Conservation (phyloP, 2,329 filamentous ascomycete genomes). For the Paracoccidioides lutzii region DNA sequence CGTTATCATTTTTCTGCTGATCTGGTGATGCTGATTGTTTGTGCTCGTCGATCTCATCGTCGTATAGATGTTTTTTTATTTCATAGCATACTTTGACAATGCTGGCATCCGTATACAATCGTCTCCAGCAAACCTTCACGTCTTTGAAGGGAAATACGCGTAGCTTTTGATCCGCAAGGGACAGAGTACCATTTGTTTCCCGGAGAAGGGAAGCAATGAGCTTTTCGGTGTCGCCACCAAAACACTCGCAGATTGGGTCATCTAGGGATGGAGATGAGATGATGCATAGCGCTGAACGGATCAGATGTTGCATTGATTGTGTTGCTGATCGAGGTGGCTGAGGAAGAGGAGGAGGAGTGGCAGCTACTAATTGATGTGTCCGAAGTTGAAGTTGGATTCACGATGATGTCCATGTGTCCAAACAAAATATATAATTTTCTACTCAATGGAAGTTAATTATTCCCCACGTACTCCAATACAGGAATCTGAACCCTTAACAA, state of each 20-base stretch:
- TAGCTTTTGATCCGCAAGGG: constrained; percentile 40
- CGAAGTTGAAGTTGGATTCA: too few species aligned
- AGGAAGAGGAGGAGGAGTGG: neutral
- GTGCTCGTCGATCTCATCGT: neutral
- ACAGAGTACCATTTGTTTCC: constrained; percentile 30
- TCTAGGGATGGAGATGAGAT: constrained; percentile 18
- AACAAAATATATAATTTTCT: too few species aligned
- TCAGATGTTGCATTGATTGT: constrained; percentile 12
- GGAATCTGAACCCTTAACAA: too few species aligned
- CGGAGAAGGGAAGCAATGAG: constrained; percentile 17
- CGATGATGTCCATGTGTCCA: too few species aligned
- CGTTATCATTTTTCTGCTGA: neutral
- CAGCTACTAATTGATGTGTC: neutral
- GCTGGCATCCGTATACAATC: constrained; percentile 45
- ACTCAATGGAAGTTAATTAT: too few species aligned
- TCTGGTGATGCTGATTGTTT: neutral
- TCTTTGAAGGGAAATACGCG: constrained; percentile 45
- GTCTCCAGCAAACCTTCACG: constrained; percentile 43
- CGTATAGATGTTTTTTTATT: constrained; percentile 15
- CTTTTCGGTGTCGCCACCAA: constrained; percentile 14
- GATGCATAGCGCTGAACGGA: constrained; percentile 17
- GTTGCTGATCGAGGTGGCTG: neutral
- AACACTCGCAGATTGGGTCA: constrained; percentile 27
- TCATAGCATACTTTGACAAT: constrained; percentile 33
- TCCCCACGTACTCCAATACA: too few species aligned